Percentiles rank a stretch among this genome's conserved stretches.
Conservation (phyloP, 768 basidiomycete genomes). For the Rubroboletus pulcherrimus region DNA sequence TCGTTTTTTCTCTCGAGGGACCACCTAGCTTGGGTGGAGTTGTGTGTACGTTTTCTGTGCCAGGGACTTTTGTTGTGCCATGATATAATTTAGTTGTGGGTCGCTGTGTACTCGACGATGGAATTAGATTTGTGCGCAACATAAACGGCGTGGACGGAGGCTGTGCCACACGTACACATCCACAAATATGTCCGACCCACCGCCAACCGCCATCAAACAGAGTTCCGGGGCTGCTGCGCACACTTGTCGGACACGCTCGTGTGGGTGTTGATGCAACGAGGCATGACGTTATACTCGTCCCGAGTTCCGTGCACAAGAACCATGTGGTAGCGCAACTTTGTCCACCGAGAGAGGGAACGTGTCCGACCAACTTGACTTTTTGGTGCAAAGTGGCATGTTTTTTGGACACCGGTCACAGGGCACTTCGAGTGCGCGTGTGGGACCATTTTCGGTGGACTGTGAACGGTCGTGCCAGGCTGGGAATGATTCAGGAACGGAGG, state of each 20-base stretch:
- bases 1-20: slow-evolving; percentile 12
- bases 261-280: neutral
- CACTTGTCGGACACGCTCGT: neutral
- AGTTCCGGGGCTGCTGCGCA: neutral
- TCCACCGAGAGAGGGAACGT: neutral
- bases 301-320: neutral
- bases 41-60: slow-evolving; percentile 9
- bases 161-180: neutral
- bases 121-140: neutral
- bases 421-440: neutral
- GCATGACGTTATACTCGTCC: slow-evolving; percentile 5
- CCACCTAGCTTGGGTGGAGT: slow-evolving; percentile 5
- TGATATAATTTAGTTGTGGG: slow-evolving; percentile 4
- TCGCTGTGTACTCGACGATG: neutral
- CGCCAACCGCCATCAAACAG: neutral
- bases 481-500: slow-evolving; percentile 6
- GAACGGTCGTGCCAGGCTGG: neutral
- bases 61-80: slow-evolving; percentile 11
- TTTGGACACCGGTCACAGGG: slow-evolving; percentile 3
- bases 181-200: neutral
- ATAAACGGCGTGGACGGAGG: neutral
- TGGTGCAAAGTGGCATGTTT: neutral
- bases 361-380: slow-evolving; percentile 2
- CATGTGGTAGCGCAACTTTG: slow-evolving; percentile 9
- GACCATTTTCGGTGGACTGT: neutral